Conservation (phyloP, 164 flowering plant genomes). For the Nelumbo lutea region DNA sequence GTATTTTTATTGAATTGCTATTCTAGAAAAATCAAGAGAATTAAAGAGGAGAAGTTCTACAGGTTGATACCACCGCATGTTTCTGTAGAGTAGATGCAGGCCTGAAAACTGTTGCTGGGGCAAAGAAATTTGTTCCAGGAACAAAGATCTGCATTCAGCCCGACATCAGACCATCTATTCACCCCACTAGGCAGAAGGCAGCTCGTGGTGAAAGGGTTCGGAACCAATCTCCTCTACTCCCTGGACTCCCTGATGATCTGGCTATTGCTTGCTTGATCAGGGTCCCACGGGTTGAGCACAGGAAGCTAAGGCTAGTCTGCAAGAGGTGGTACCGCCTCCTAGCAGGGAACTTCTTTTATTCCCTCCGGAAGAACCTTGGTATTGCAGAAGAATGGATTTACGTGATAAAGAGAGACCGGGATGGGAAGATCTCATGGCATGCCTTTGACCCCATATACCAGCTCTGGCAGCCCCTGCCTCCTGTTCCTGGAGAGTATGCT, state of each 20-base stretch:
- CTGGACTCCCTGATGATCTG: conserved; percentile 94
- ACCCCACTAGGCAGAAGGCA: conserved; percentile 52
- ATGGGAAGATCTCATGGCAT: conserved; percentile 76
- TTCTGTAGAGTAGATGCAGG: conserved; percentile 79
- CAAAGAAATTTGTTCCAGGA: conserved; percentile 71
- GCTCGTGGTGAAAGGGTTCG: conserved; percentile 46
- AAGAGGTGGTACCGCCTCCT: conserved; percentile 83
- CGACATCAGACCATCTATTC: conserved; percentile 65
- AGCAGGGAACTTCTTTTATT: conserved; percentile 70
- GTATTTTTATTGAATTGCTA: not conserved
- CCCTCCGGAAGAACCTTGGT: conserved; percentile 64
- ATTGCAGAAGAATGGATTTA: conserved; percentile 87
- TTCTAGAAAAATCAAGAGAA: not conserved
- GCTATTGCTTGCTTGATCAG: conserved; percentile 88
- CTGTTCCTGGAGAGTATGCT: conserved; percentile 70
- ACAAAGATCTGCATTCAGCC: conserved; percentile 74
- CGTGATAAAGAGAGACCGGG: conserved; percentile 70
- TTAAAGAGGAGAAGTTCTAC: conserved; percentile 12
- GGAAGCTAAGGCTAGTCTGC: conserved; percentile 76
- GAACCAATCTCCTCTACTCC: conserved; percentile 66
- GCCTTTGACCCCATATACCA: conserved; percentile 79
- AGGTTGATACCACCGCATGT: conserved; percentile 83
- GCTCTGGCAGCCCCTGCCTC: conserved; percentile 89
- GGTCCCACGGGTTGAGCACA: conserved; percentile 70
- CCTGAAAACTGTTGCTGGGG: conserved; percentile 78